Base-by-base conservation (phyloP, 164 flowering plant species). In the Platanus orientalis region DNA sequence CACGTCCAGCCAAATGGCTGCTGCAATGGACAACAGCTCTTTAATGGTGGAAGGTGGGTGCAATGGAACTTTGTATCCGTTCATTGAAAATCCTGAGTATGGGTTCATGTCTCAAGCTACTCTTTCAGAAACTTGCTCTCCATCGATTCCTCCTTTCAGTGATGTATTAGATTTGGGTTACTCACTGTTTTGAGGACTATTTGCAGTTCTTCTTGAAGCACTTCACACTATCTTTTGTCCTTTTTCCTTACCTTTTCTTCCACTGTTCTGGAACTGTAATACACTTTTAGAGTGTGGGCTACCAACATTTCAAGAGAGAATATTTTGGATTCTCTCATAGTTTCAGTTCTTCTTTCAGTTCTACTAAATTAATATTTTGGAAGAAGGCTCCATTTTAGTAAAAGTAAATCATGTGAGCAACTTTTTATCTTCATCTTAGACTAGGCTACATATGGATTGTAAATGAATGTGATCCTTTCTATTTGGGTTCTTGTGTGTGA, bases 51-150 rank as follows among this genome's bases (percentile, higher is more conserved):
- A 84, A 70, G 77, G 81, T 64, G 79, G 73, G 30, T 73, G 80
- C 76, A 75, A 82, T 77, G 85, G 70, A 71, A 73, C 75, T 56
- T 69, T 72, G 47, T 72, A 76, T 64, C 88, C 86, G 13, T 57
- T 67, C 39, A 34, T 73, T 0, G 74, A 66, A 32, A 66, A 58
- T 27, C 54, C 75, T 52, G 63, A 58, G 24, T 69, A 69, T 57
- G 78, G 72, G 34, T 51, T 74, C 39, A 53, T 66, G 28, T 64
- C 80, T 49, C 72, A 64, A 54, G 68, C 61, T 49, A 25, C 67
- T 51, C 39, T 80, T 65, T 73, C 82, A 54, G 69, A 45, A 4
- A 19, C 60, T 61, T 59, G 60, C 52, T 64, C 74, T 50, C 64
- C 79, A 60, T 64, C 76, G 10, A 4, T 52, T 64, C 50, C 79